Evolutionary conservation across 1,284 basidiomycete species (phyloP).

Genomic region (Rhodotorula sp.): DNA sequence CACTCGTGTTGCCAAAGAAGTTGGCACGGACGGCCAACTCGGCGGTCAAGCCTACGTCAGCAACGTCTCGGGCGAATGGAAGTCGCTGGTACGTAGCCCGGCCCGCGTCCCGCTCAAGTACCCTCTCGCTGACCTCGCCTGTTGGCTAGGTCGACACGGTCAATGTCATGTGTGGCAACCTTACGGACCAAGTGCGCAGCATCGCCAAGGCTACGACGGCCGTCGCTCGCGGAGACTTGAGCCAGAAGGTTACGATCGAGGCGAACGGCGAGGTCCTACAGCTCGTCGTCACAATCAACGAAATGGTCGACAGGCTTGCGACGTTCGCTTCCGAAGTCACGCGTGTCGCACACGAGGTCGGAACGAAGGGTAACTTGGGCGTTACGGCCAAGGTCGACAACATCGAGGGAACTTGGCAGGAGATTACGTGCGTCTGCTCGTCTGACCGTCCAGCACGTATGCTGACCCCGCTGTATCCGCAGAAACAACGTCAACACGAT

Average conservation of each 20-base stretch:
- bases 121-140: too few species aligned
- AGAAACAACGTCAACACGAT: slow-evolving; percentile 75
- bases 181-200: slow-evolving; percentile 52
- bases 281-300: slow-evolving; percentile 68
- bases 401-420: slow-evolving; percentile 97
- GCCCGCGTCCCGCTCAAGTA: too few species aligned
- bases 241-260: slow-evolving; percentile 86
- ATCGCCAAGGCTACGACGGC: slow-evolving; percentile 78
- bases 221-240: slow-evolving; percentile 89
- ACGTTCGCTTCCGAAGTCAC: slow-evolving; percentile 60
- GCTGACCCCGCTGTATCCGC: background rate
- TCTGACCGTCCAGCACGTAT: slow-evolving; percentile 12
- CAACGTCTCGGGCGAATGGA: slow-evolving; percentile 54
- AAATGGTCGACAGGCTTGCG: slow-evolving; percentile 44
- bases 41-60: slow-evolving; percentile 46
- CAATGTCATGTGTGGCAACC: slow-evolving; percentile 53
- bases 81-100: slow-evolving; percentile 45
- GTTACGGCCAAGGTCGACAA: slow-evolving; percentile 97
- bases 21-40: slow-evolving; percentile 51
- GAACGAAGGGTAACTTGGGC: slow-evolving; percentile 92
- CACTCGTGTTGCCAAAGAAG: slow-evolving; percentile 84
- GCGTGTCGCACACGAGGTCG: slow-evolving; percentile 79
- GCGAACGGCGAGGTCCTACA: slow-evolving; percentile 94
- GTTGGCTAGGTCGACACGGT: slow-evolving; percentile 45
- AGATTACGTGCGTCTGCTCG: slow-evolving; percentile 77